Base-by-base conservation (phyloP, 2,329 filamentous ascomycete species). In the Cryphonectria naterciae region DNA sequence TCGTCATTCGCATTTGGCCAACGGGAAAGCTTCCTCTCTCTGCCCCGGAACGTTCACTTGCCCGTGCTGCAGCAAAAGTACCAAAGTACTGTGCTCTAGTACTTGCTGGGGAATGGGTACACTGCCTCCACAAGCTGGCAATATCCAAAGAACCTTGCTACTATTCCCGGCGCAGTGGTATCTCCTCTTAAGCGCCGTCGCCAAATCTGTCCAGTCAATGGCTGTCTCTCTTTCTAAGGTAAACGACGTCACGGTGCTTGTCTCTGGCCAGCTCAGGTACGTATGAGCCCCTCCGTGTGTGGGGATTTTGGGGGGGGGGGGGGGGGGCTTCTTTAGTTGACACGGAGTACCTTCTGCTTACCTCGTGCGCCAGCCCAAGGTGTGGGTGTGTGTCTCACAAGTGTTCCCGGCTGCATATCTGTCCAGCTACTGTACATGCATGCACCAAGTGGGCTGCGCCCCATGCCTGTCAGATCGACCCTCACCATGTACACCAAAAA, bases 401-500 rank as follows among this genome's bases (percentile, higher is more conserved):
- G 52, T 43, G 41, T 43, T 49, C 37, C 28, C 56, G 54, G 69
- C 68, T 72, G 67, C 65, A 67, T 67, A 17, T 56, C 54, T 39
- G 35, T 41, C 63, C 41, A 49, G 63, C 46, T 43, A 19, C 56
- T 41, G 65, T 66, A 70, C 41, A 46, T 70, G 68, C 68, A 72
- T 63, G 46, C 68, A 67, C 68, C 52, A 68, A 37, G 64, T 39
- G 28, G 67, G 63, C 70, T 72, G 70, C 70, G 70, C 70, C 70
- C 49, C 65, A 43, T 66, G 65, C 70, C 68, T 69, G 70, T 72
- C 70, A 72, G 70, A 70, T 56, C 35, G 52, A 66, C 70, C 68
- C 60, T 70, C 60, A 43, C 52, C 17, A 35, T 58, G 54, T 58
- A 58, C 54, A 70, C 58, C 63, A 56, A 65, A 46, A 62, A 28